Evolutionary conservation across 257 asterid genomes (phyloP).

Genomic region (Prunella vulgaris): DNA sequence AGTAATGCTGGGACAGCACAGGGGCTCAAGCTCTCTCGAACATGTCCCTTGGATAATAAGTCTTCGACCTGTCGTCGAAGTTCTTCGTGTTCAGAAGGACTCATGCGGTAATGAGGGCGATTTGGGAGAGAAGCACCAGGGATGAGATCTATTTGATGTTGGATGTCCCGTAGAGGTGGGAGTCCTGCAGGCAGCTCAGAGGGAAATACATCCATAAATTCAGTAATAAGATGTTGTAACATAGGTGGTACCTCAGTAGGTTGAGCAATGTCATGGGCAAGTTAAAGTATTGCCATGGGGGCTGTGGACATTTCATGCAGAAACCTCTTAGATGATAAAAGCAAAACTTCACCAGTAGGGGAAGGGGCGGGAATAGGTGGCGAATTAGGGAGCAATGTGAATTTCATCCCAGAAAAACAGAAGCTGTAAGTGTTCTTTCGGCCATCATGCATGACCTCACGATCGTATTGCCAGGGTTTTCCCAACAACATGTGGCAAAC

Average conservation of each 20-base stretch:
- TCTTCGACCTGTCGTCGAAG: neutral
- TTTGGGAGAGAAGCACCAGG: neutral
- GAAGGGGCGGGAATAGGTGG: neutral
- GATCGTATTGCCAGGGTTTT: neutral
- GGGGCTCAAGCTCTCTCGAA: neutral
- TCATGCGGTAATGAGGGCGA: neutral
- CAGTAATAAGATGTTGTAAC: fast-evolving
- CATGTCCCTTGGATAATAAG: neutral
- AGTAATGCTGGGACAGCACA: neutral
- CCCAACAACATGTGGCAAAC: neutral
- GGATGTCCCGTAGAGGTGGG: neutral
- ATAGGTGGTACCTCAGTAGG: neutral
- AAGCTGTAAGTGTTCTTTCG: too few species aligned
- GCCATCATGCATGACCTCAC: neutral
- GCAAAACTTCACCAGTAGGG: neutral
- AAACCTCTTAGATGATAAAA: too few species aligned
- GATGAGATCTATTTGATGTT: neutral
- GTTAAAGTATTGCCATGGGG: too few species aligned
- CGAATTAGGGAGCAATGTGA: neutral
- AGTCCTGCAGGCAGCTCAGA: neutral
- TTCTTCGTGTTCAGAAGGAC: neutral
- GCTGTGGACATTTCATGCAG: too few species aligned
- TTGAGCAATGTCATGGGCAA: neutral
- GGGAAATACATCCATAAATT: neutral
- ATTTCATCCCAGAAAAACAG: neutral